Evolutionary conservation across 140 eudicot species (phyloP), one percentile per base, ranked within the genome.

Genomic region (Ambrosia hybrid): DNA sequence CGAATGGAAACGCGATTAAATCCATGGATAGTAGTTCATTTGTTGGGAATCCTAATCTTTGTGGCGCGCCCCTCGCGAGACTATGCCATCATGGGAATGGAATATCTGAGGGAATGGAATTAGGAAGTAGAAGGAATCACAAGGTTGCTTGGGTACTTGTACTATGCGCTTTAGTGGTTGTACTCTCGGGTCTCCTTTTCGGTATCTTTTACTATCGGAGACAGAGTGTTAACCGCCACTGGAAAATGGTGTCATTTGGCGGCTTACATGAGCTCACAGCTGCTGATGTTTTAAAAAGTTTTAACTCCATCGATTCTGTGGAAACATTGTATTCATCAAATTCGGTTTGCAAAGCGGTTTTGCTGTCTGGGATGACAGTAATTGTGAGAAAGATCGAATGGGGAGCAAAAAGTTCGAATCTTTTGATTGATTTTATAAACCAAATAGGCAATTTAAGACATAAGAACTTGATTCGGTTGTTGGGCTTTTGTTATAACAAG

Each of bases 91-190:
- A 36, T 58, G 87, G 75, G 37, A 81, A 75, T 11, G 86, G 80
- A 72, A 80, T 89, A 48, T 64, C 84, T 0, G 77, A 66, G 55
- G 91, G 79, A 52, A 71, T 84, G 74, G 85, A 81, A 69, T 63
- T 76, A 34, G 82, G 90, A 65, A 80, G 84, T 57, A 74, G 85
- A 73, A 83, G 80, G 74, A 83, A 86, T 37, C 97, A 88, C 72
- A 91, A 90, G 78, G 67, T 94, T 30, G 91, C 91, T 16, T 88
- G 99, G 99, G 82, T 91, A 16, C 90, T 90, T 41, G 82, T 94
- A 71, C 78, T 81, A 0, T 90, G 97, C 79, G 90, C 77, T 37
- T 81, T 74, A 14, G 84, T 84, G 46, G 86, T 81, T 45, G 65
- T 88, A 46, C 80, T 86, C 77, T 75, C 82, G 74, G 73, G 82